Conservation (phyloP, 2,329 filamentous ascomycete genomes). For the Nemania sp. region DNA sequence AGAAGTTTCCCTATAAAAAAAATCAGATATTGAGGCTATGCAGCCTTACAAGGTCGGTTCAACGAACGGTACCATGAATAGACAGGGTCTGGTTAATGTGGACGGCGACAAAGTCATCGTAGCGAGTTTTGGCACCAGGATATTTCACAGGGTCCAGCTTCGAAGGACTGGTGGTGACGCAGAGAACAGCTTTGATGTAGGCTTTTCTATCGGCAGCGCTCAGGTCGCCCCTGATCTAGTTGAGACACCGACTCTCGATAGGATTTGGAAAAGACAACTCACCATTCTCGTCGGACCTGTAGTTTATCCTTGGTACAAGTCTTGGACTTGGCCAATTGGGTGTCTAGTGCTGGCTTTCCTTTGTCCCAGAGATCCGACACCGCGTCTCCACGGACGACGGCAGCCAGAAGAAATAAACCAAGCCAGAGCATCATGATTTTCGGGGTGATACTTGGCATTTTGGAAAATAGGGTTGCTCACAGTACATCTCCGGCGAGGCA, state of each 20-base stretch:
- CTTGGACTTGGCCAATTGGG: constrained; percentile 31
- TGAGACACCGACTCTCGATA: neutral
- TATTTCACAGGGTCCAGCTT: constrained; percentile 30
- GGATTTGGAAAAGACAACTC: neutral
- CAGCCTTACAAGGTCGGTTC: neutral
- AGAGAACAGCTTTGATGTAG: constrained; percentile 37
- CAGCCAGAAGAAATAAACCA: constrained; percentile 13
- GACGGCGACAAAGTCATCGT: constrained; percentile 42
- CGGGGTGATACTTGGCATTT: constrained; percentile 18
- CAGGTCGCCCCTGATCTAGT: constrained; percentile 22
- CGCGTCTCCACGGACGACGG: constrained; percentile 29
- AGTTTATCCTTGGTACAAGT: constrained; percentile 35
- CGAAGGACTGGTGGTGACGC: constrained; percentile 32
- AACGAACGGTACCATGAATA: constrained; percentile 36
- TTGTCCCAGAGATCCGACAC: constrained; percentile 34
- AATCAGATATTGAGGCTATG: neutral
- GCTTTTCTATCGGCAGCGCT: constrained; percentile 26
- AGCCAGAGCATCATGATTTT: constrained; percentile 12
- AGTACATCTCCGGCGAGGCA: neutral
- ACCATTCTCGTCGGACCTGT: constrained; percentile 35
- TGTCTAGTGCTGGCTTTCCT: constrained; percentile 32
- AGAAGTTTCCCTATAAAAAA: constrained; percentile 28
- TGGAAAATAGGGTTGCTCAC: neutral
- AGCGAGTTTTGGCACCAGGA: constrained; percentile 38
- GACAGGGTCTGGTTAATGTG: constrained; percentile 38